Base-by-base conservation (phyloP, 2,329 filamentous ascomycete species). In the Venturia effusa region DNA sequence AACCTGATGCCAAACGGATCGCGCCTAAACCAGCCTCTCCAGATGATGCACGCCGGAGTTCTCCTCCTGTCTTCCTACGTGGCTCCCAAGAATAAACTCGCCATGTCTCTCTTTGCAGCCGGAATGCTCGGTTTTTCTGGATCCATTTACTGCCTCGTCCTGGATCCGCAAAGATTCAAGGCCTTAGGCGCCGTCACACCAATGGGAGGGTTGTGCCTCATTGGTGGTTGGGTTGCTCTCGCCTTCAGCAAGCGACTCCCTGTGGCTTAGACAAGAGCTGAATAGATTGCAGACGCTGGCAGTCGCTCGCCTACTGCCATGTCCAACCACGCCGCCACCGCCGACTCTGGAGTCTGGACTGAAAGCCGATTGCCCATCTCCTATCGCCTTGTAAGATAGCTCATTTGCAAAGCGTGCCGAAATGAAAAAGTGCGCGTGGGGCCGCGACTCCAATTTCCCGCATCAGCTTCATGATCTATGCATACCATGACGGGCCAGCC, bases 101-200 rank as follows among this genome's bases (percentile, higher is more conserved):
- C 85, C 22, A 81, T 81, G 32, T 34, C 59, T 4, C 51, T 66
- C n/a, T 62, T 64, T 34, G 39, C 40, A 0, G 83, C 83, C 0
- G 86, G 86, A 61, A 88, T 88, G 77, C 83, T 83, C 4, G 80
- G 87, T 79, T 88, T 88, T 74, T 84, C 80, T 65, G 86, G 86
- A 1, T 84, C 80, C 70, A 81, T 89, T 67, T 89, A 89, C 71
- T 76, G 84, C 11, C 78, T 88, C 11, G 79, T 83, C 0, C 75
- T 88, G n/a, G 81, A 87, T 73, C 82, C 85, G 24, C 78, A 82
- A 68, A 75, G 79, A 34, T 87, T 86, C 74, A 82, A 81, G 70
- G 75, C 78, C 64, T 65, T 88, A 67, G 86, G 86, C 0, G 86
- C 86, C 0, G 81, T 88, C 15, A 88, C 86, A 61, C 86, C 86